Base-by-base conservation (phyloP, 2,329 filamentous ascomycete genomes). In the Colletotrichum godetiae region DNA sequence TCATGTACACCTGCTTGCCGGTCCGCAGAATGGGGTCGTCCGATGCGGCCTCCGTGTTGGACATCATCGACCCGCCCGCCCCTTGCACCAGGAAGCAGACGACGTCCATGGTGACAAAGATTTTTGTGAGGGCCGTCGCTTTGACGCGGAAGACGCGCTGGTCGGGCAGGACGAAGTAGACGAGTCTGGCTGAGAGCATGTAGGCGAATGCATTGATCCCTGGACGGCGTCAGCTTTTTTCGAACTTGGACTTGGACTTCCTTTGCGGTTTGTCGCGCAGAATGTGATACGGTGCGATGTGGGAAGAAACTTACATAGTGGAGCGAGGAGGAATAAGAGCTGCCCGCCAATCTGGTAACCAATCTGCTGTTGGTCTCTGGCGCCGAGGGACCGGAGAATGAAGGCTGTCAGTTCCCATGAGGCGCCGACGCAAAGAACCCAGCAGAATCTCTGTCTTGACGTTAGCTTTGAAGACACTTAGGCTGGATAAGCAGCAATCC, bases 91-190 rank as follows among this genome's bases (percentile, higher is more conserved):
- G 68, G 77, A 88, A 88, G 15, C 84, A 85, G 42, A 84, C 49
- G n/a, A 88, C 75, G 74, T 88, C 86, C 42, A 87, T 79, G 79
- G 83, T 83, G 10, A 88, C 85, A 61, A 89, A 88, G 49, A 84
- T 77, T 55, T 82, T 82, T 15, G 85, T 84, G 70, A 88, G 81
- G 22, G 79, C 79, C 31, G 78, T 77, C 22, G 82, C 80, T 35
- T 78, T 81, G 58, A 84, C 76, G 11, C 81, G 79, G 46, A 82
- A 77, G 24, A 85, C 79, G 33, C 78, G 80, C 74, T 81, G 81
- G 11, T 82, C 79, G 1, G 84, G 84, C 29, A 85, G 78, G 70
- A 79, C 80, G 68, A 81, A 83, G 76, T 82, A 81, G 5, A 85
- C 78, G 74, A 84, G 79, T 37, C 83, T 80, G 0, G 84, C 82